Evolutionary conservation across 2,329 filamentous ascomycete genomes (phyloP).

Genomic region (Tolypocladium capitatum): DNA sequence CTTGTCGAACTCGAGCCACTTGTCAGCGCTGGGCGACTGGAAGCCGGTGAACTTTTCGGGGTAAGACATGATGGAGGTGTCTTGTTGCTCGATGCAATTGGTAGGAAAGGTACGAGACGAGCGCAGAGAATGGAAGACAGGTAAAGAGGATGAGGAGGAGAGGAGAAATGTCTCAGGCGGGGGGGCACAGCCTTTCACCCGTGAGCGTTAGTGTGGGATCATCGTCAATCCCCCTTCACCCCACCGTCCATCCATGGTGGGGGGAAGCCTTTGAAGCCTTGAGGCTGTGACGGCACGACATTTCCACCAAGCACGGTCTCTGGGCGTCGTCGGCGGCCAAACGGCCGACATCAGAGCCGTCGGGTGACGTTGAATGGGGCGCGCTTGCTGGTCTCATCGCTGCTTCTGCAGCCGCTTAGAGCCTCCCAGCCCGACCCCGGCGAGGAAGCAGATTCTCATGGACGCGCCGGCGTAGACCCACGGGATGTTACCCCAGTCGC

Average conservation of each 20-base stretch:
- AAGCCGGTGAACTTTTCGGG: conserved; percentile 49
- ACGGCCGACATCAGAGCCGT: not conserved
- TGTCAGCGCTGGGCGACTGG: conserved; percentile 40
- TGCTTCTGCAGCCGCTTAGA: conserved; percentile 12
- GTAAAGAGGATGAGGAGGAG: not conserved
- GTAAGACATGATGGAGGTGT: conserved; percentile 29
- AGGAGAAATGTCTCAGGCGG: not conserved
- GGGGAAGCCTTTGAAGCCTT: not conserved
- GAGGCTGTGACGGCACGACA: not conserved
- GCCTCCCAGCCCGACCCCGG: conserved; percentile 36
- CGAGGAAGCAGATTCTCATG: conserved; percentile 45
- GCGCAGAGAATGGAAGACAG: not conserved
- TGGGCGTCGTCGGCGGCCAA: not conserved
- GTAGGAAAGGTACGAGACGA: not conserved
- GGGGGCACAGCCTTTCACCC: too few relatives aligned
- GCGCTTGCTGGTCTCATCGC: not conserved
- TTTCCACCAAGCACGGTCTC: not conserved
- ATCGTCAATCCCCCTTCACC: not conserved
- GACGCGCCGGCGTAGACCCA: conserved; percentile 56
- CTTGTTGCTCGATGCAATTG: not conserved
- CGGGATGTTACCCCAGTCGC: conserved; percentile 54
- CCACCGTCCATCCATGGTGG: not conserved
- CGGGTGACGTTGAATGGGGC: not conserved
- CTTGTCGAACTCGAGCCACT: conserved; percentile 51
- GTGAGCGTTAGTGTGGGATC: not conserved